phyloP scores from a whole-genome alignment of 495 filamentous ascomycete species.

The Halenospora varia region DNA sequence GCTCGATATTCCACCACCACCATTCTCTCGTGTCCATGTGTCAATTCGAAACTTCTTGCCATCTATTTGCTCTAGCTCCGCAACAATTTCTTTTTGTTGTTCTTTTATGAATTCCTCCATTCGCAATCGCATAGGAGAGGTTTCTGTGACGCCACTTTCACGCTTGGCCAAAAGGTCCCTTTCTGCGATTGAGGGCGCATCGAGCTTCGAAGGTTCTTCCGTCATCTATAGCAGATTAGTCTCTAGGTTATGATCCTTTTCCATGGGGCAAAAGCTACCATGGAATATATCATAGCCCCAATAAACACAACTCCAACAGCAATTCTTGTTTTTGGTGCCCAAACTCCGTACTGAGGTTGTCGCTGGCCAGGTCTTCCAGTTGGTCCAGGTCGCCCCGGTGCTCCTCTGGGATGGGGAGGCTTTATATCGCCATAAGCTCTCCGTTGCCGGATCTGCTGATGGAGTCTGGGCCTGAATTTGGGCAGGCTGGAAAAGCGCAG shows the following conservation, averaged over 20 bases:
- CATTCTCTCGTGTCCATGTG: slow-evolving; percentile 82
- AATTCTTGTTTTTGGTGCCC: slow-evolving; percentile 51
- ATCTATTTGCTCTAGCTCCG: slow-evolving; percentile 75
- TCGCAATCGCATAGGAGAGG: slow-evolving; percentile 91
- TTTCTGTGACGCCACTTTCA: slow-evolving; percentile 59
- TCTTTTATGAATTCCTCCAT: slow-evolving; percentile 96
- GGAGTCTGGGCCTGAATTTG: slow-evolving; percentile 6
- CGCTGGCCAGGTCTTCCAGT: neutral
- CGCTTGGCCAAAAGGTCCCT: slow-evolving; percentile 63
- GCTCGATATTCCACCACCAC: slow-evolving; percentile 79
- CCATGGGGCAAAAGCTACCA: slow-evolving; percentile 41
- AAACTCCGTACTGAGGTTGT: slow-evolving; percentile 31
- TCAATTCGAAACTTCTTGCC: slow-evolving; percentile 76
- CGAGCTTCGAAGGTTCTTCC: slow-evolving; percentile 23
- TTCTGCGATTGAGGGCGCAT: slow-evolving; percentile 57
- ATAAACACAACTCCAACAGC: slow-evolving; percentile 60
- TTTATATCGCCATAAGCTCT: slow-evolving; percentile 14
- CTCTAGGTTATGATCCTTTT: neutral
- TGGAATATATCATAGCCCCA: slow-evolving; percentile 60
- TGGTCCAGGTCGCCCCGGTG: too few species aligned
- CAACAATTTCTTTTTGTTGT: slow-evolving; percentile 82
- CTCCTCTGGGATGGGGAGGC: slow-evolving; percentile 13
- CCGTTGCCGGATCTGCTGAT: slow-evolving; percentile 8
- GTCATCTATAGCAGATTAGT: slow-evolving; percentile 20
- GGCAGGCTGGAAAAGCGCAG: slow-evolving; percentile 11